These are phyloP conservation scores for Chaetomiaceae sp. DNA, from an alignment of 2,329 filamentous ascomycete genomes.

Conservation along the genomic window DNA sequence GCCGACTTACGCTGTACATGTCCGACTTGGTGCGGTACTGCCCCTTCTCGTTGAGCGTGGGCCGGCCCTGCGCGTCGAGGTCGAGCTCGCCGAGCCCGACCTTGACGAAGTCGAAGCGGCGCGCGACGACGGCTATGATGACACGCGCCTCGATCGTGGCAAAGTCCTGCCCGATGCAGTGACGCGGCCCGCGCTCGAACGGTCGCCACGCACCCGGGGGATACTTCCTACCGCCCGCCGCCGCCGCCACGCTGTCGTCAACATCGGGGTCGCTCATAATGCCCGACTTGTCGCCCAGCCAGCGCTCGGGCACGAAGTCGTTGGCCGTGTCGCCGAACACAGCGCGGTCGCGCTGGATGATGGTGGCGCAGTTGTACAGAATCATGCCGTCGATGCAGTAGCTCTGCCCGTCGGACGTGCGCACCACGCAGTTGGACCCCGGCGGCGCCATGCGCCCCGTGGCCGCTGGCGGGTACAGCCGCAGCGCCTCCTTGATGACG, in stretches of 20 bases:
- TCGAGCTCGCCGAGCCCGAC: conserved; percentile 27
- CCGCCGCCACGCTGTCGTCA: conserved; percentile 4
- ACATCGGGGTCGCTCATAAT: conserved; percentile 16
- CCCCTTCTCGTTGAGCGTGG: conserved; percentile 21
- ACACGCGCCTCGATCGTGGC: conserved; percentile 35
- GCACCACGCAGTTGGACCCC: conserved; percentile 27
- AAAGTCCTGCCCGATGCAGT: conserved; percentile 50
- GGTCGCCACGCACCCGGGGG: conserved; percentile 43
- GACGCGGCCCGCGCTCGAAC: conserved; percentile 47
- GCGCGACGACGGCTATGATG: conserved; percentile 27
- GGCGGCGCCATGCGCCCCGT: conserved; percentile 26
- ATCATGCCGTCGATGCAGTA: conserved; percentile 31
- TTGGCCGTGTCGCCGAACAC: conserved; percentile 32
- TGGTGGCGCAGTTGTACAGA: conserved; percentile 30
- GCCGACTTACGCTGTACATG: conserved; percentile 26
- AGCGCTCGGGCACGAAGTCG: conserved; percentile 37
- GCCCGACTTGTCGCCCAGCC: conserved; percentile 29
- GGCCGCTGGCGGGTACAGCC: conserved; percentile 31
- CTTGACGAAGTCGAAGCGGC: conserved; percentile 30
- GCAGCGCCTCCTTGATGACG: conserved; percentile 34
- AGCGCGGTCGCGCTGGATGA: conserved; percentile 32
- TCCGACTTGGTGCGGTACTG: conserved; percentile 23
- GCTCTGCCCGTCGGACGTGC: conserved; percentile 25
- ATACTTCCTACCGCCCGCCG: conserved; percentile 10
- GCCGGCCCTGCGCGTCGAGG: conserved; percentile 21